These are phyloP conservation scores for Oxyria digyna DNA, from an alignment of 148 eudicot genomes.

Conservation along the genomic window DNA sequence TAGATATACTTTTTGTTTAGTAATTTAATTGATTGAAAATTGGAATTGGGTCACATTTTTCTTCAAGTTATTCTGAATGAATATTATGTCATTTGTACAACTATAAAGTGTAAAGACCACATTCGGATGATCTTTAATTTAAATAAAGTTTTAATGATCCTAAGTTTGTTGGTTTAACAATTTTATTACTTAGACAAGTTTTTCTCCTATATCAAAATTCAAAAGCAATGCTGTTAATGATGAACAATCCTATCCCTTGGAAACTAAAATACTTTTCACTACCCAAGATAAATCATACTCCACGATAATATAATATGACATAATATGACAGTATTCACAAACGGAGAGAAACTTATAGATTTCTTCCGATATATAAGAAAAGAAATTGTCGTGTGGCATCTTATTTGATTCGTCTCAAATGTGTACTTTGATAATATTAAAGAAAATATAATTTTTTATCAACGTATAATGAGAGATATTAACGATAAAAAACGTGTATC, in stretches of 20 bases:
- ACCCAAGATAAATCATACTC: neutral
- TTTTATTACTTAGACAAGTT: neutral
- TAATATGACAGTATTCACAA: too few relatives aligned
- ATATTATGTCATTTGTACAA: too few relatives aligned
- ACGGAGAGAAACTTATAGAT: too few relatives aligned
- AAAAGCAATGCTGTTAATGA: neutral
- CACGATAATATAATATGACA: too few relatives aligned
- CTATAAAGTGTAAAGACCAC: neutral
- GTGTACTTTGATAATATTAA: too few relatives aligned
- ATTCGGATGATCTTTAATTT: neutral
- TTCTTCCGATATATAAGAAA: too few relatives aligned
- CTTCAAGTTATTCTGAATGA: too few relatives aligned
- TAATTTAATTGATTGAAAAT: neutral
- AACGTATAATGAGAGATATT: too few relatives aligned
- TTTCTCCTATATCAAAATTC: neutral
- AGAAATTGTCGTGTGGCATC: too few relatives aligned
- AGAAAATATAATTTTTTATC: too few relatives aligned
- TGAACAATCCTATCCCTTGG: neutral
- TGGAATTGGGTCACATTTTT: neutral
- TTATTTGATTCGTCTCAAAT: too few relatives aligned
- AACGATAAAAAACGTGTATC: too few relatives aligned
- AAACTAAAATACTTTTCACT: slow-evolving; percentile 4
- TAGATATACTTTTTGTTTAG: neutral
- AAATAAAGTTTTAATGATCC: neutral
- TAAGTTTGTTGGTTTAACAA: neutral